Evolutionary conservation across 208 protist genomes (phyloP).

Genomic region (Borovskyia barvae): DNA sequence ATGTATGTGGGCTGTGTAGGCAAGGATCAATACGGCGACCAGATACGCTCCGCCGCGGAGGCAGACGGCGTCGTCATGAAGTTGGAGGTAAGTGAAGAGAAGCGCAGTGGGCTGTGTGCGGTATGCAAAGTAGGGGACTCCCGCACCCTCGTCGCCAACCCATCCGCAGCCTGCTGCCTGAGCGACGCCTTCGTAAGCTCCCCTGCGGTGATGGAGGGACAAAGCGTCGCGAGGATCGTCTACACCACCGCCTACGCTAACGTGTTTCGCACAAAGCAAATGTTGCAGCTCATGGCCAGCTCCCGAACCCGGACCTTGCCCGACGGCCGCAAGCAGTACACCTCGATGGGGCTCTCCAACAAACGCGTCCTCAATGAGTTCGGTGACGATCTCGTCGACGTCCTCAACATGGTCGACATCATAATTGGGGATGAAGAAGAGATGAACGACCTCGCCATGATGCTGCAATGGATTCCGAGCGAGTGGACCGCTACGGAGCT

Average conservation of each 20-base stretch:
- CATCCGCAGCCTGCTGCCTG: conserved; percentile 96
- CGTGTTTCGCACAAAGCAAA: conserved; percentile 63
- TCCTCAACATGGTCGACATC: conserved; percentile 85
- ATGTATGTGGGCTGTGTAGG: conserved; percentile 95
- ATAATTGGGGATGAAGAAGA: conserved; percentile 93
- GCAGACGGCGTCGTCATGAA: conserved; percentile 87
- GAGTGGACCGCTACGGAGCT: conserved; percentile 22
- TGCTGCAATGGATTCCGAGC: conserved; percentile 45
- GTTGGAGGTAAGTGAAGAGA: conserved; percentile 76
- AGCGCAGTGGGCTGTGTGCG: conserved; percentile 95
- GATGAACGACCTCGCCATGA: conserved; percentile 55
- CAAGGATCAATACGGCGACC: conserved; percentile 93
- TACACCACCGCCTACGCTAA: conserved; percentile 89
- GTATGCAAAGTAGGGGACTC: conserved; percentile 95
- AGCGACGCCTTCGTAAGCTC: conserved; percentile 84
- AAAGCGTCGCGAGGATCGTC: conserved; percentile 19
- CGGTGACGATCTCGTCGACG: conserved; percentile 65
- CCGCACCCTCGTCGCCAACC: conserved; percentile 94
- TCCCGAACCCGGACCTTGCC: conserved; percentile 41
- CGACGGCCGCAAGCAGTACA: conserved; percentile 61
- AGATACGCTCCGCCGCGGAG: conserved; percentile 71
- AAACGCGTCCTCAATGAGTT: conserved; percentile 90
- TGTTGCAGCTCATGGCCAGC: conserved; percentile 35
- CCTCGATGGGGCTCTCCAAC: conserved; percentile 88
- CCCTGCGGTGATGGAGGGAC: conserved; percentile 43